Evolutionary conservation across 1,284 basidiomycete species (phyloP).

Genomic region (Sporisorium iseilematis-ciliati): DNA sequence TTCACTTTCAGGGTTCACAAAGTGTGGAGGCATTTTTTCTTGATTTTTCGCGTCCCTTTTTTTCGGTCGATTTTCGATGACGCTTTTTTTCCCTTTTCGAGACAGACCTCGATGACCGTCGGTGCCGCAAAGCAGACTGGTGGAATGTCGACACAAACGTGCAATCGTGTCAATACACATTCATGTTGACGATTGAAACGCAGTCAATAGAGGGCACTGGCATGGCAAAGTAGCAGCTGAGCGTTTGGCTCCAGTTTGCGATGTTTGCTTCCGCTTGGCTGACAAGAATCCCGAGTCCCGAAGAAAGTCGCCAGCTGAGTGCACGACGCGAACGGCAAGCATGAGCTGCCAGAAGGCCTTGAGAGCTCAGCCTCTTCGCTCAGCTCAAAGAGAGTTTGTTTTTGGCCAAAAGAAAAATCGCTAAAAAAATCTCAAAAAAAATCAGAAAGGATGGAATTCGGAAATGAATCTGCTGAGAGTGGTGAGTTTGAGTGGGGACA

Average conservation of each 20-base stretch:
- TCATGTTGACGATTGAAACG: no score
- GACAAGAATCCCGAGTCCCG: neutral
- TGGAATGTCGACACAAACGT: neutral
- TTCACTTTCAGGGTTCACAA: neutral
- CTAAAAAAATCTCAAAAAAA: constrained; percentile 9
- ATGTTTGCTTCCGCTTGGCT: neutral
- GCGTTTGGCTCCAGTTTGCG: neutral
- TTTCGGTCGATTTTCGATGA: neutral
- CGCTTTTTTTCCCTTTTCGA: neutral
- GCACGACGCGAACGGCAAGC: neutral
- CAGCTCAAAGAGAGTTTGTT: constrained; percentile 6
- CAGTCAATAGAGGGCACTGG: no score
- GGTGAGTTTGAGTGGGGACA: no score
- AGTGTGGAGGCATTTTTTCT: constrained; percentile 3
- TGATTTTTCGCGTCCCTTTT: neutral
- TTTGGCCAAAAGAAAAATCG: constrained; percentile 2
- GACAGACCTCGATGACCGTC: no score
- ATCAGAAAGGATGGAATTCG: constrained; percentile 26
- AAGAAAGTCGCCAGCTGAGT: neutral
- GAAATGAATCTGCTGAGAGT: constrained; percentile 18
- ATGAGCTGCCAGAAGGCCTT: neutral
- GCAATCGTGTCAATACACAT: no score
- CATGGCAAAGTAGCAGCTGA: neutral
- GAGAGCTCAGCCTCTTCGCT: neutral
- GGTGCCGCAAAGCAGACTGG: no score